Percentiles rank a stretch among this genome's conserved stretches.
phyloP scores from a whole-genome alignment of 2,329 filamentous ascomycete genomes.

The Cercospora sp. region DNA sequence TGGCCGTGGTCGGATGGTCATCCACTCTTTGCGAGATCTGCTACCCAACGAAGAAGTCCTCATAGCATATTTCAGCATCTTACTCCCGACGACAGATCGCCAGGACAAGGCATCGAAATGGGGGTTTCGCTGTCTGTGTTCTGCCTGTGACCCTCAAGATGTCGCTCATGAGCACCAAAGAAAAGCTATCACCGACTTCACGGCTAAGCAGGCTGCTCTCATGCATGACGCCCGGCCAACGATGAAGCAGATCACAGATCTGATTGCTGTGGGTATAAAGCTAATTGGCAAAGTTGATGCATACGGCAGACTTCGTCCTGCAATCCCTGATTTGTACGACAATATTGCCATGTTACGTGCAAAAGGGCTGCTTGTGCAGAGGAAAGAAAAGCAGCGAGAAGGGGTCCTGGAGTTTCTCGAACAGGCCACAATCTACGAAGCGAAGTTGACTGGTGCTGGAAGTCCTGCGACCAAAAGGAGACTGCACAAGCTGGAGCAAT shows the following conservation, averaged over 20 bases:
- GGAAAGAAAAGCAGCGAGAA: slow-evolving; percentile 17
- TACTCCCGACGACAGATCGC: slow-evolving; percentile 24
- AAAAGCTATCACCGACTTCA: slow-evolving; percentile 20
- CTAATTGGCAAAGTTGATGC: slow-evolving; percentile 5
- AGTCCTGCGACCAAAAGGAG: slow-evolving; percentile 25
- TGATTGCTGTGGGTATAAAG: slow-evolving; percentile 12
- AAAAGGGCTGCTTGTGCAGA: slow-evolving; percentile 19
- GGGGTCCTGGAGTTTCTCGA: slow-evolving; percentile 18
- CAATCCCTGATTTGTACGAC: slow-evolving; percentile 27
- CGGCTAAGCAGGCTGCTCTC: slow-evolving; percentile 6
- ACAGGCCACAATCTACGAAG: slow-evolving; percentile 22
- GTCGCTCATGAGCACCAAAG: slow-evolving; percentile 16
- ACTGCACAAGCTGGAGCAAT: slow-evolving; percentile 24
- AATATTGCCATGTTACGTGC: slow-evolving; percentile 25
- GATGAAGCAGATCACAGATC: slow-evolving; percentile 15
- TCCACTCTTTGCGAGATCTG: slow-evolving; percentile 24
- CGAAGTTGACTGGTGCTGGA: slow-evolving; percentile 23
- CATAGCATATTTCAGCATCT: slow-evolving; percentile 30
- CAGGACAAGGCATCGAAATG: slow-evolving; percentile 26
- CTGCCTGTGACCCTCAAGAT: slow-evolving; percentile 18
- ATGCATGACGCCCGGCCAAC: slow-evolving; percentile 10
- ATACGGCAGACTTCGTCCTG: slow-evolving; percentile 19
- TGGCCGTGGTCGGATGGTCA: slow-evolving; percentile 21
- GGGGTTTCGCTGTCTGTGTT: slow-evolving; percentile 28
- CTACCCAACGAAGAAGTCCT: slow-evolving; percentile 25